Conservation (phyloP, 257 asterid genomes). For the Solanum sejunctum region DNA sequence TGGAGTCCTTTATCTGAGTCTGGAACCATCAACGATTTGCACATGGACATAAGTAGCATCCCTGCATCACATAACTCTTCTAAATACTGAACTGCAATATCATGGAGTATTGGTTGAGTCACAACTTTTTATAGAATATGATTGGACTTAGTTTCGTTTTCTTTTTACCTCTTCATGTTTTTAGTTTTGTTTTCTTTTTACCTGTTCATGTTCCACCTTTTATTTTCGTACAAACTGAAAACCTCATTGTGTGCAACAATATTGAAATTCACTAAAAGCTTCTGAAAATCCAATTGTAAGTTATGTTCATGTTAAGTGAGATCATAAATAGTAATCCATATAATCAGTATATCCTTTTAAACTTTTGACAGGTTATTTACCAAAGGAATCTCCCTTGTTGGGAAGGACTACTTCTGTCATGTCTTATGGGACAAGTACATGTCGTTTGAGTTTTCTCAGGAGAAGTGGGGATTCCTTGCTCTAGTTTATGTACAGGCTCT, state of each 20-base stretch:
- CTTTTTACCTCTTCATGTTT: neutral
- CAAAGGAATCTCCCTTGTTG: constrained; percentile 68
- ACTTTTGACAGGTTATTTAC: constrained; percentile 48
- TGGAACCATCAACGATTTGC: neutral
- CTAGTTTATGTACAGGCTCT: constrained; percentile 63
- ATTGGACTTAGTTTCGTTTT: neutral
- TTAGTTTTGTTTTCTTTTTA: neutral
- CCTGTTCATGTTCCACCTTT: neutral
- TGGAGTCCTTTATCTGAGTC: neutral
- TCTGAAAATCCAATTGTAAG: neutral
- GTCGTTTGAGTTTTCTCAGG: constrained; percentile 55
- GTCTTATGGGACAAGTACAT: constrained; percentile 80
- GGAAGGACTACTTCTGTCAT: constrained; percentile 69
- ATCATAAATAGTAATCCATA: neutral
- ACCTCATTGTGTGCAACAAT: neutral
- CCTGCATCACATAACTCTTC: neutral
- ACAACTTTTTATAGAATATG: neutral
- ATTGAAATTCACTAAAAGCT: neutral
- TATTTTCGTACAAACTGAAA: neutral
- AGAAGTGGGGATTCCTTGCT: constrained; percentile 72
- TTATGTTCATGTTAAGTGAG: neutral
- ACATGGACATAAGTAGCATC: neutral
- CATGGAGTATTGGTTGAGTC: neutral
- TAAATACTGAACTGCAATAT: neutral
- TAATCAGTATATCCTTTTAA: neutral